Conservation (phyloP, 2,329 filamentous ascomycete genomes). For the Xylaria sp. region DNA sequence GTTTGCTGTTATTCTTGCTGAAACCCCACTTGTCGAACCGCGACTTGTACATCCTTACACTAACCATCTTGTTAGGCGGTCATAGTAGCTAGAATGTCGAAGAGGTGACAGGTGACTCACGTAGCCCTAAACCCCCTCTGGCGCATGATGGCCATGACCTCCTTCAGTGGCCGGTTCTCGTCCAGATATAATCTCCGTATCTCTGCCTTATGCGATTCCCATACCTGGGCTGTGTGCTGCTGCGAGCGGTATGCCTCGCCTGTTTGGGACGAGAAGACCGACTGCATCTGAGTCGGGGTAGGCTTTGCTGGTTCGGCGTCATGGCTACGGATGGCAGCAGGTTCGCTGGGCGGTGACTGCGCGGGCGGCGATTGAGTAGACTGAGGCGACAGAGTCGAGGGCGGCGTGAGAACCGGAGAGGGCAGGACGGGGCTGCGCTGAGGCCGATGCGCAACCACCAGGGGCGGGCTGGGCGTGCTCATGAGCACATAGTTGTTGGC, state of each 20-base stretch:
- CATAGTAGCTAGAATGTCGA: conserved; percentile 14
- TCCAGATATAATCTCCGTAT: conserved; percentile 60
- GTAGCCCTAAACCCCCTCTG: conserved; percentile 61
- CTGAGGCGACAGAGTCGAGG: conserved; percentile 36
- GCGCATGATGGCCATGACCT: conserved; percentile 63
- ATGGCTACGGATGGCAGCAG: conserved; percentile 33
- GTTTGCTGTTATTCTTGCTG: conserved; percentile 65
- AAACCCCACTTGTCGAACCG: conserved; percentile 66
- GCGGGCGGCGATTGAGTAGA: conserved; percentile 40
- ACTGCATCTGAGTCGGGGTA: conserved; percentile 44
- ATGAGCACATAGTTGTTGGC: conserved; percentile 37
- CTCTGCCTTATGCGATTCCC: conserved; percentile 59
- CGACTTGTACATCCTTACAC: conserved; percentile 67
- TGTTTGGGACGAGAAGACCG: conserved; percentile 47
- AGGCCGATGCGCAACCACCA: conserved; percentile 42
- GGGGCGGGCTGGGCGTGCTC: conserved; percentile 35
- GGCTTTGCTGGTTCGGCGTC: conserved; percentile 39
- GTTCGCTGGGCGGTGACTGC: conserved; percentile 37
- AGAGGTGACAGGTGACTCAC: conserved; percentile 46
- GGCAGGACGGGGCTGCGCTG: conserved; percentile 38
- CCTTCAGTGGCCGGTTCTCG: conserved; percentile 61
- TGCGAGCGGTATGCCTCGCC: conserved; percentile 47
- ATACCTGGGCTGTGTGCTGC: conserved; percentile 48
- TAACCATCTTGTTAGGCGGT: conserved; percentile 44
- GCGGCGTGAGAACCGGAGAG: conserved; percentile 34